Evolutionary conservation across 164 flowering plant genomes (phyloP), one percentile per base, ranked within the genome.

Genomic region (Piper longum): DNA sequence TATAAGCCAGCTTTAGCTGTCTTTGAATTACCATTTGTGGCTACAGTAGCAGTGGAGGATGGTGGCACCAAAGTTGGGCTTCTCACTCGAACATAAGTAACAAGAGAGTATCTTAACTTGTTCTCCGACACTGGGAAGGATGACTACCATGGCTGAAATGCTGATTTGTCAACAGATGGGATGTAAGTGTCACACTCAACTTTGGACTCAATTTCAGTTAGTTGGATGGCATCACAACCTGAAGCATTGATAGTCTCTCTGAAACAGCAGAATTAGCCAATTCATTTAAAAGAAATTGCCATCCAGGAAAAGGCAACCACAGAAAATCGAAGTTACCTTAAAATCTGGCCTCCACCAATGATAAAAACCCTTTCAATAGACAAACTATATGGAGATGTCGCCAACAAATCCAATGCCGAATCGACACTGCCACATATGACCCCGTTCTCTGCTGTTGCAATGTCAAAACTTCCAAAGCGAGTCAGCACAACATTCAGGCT

Each of bases 401-500:
- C 87, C 64, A 93, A 74, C 57, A 86, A 66, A 52, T 93, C 83
- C 78, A 93, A 73, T 65, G 97, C 95, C 51, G 92, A 89, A 70
- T 60, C 60, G 73, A 90, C 69, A 76, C 99, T 90, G 70, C 89
- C 87, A 78, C 96, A 85, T 16, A 75, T 83, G 5, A 93, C 67
- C 74, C 88, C 99, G 82, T 87, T 87, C 73, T 90, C 97, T 13
- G 80, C 84, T 59, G 82, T 80, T 56, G 88, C 89, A 74, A 81
- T 84, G 61, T 84, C 86, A 69, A 82, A 86, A 70, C 86, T 80
- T 62, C 87, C 90, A 39, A 96, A 88, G 39, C 89, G 96, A 55
- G 97, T 90, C 54, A 93, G 73, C 64, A 93, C 88, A 62, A 93
- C 96, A 82, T 87, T 93, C 41, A 93, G 86, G 12, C 99, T 85